Evolutionary conservation across 768 basidiomycete species (phyloP), one percentile per base, ranked within the genome.

Genomic region (Lactarius hatsudake): DNA sequence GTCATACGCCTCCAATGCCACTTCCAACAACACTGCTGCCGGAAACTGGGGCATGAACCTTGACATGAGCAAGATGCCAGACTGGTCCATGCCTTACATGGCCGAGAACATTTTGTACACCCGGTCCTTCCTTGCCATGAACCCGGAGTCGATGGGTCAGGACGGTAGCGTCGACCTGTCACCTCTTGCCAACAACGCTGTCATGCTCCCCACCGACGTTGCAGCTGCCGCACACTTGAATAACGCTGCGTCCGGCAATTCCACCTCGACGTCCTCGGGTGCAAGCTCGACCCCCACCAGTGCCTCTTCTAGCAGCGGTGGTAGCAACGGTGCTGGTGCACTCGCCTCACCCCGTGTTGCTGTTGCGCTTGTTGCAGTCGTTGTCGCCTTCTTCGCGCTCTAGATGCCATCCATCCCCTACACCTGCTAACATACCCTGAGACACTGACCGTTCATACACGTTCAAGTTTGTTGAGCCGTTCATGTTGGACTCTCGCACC

Each of bases 131-230:
- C 70, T 82, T 65, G 83, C 78, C n/a, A 75, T 74, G 63, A 85
- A 85, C 80, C 76, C 81, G 12, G 86, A 88, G 60, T 74, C 81
- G 51, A 66, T 90, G 70, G 75, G 79, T 59, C 74, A 74, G 5
- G 81, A 84, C 73, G 87, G 87, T 66, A 74, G 75, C 8, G 74
- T 88, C 73, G 79, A 87, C 76, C 77, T 88, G 64, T 77, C 78
- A 73, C 70, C 71, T 45, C 72, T 79, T 36, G 76, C 75, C 63
- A 74, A 70, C 70, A 82, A 80, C 45, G 83, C 88, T 32, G 71
- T 88, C 65, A 82, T 82, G 82, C 75, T 89, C 67, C 89, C 89
- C 69, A 75, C 79, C 63, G 88, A 90, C 73, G 77, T 89, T 69
- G 76, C 79, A 67, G 74, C 74, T 32, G 81, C 81, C 65, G 76